These are phyloP conservation scores for Malus hybrid DNA, from an alignment of 331 rosid genomes.

Conservation along the genomic window DNA sequence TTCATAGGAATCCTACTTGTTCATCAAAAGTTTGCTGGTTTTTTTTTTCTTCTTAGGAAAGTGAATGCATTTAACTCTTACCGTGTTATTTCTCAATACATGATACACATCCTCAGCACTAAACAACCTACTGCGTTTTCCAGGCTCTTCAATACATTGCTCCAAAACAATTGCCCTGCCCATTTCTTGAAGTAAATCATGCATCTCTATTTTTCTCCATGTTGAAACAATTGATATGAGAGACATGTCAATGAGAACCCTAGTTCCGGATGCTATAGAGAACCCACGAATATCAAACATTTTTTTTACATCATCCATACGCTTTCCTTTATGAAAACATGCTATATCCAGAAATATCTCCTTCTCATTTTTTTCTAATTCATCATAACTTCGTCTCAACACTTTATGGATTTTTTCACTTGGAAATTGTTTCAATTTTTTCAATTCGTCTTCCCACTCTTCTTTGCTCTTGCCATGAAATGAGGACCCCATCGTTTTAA, in stretches of 20 bases:
- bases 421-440: not conserved
- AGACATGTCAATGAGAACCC: not conserved
- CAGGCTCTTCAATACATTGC: not conserved
- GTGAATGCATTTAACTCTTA: too few species aligned
- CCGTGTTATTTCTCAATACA: not conserved
- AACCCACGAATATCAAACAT: too few species aligned
- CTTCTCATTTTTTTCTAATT: not conserved
- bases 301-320: too few species aligned
- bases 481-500: constrained; percentile 1
- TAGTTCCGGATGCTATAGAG: too few species aligned
- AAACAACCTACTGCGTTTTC: not conserved
- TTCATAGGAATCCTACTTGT: not conserved
- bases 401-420: not conserved
- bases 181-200: not conserved
- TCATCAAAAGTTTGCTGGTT: not conserved
- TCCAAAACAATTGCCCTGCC: too few species aligned
- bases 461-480: not conserved
- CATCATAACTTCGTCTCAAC: constrained; percentile 14
- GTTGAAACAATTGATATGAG: not conserved
- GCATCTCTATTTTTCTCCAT: not conserved
- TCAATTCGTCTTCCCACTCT: not conserved
- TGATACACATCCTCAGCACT: not conserved
- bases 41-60: not conserved
- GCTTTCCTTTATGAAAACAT: not conserved
- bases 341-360: not conserved